These are phyloP conservation scores for Skeletonema tropicum DNA, from an alignment of 108 stramenopile genomes.

Conservation along the genomic window DNA sequence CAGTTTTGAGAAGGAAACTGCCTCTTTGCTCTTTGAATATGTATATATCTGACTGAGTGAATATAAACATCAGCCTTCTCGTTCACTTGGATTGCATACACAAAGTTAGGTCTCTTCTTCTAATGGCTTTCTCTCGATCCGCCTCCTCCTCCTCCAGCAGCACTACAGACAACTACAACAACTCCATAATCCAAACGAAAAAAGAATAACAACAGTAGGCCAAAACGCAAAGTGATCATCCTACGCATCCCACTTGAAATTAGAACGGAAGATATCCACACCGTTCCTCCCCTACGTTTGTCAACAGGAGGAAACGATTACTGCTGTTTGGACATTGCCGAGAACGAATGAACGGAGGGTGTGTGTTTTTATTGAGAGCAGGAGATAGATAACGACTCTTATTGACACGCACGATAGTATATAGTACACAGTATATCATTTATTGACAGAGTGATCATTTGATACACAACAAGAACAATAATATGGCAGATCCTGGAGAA, in stretches of 20 bases:
- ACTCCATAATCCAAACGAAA: neutral
- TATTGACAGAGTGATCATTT: no score
- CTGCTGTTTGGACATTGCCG: neutral
- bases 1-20: no score
- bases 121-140: neutral
- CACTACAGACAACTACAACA: neutral
- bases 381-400: neutral
- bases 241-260: neutral
- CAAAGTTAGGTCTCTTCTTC: neutral
- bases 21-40: no score
- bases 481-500: slow-evolving; percentile 8
- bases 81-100: no score
- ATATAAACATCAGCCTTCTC: no score
- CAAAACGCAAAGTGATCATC: neutral
- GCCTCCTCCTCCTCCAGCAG: neutral
- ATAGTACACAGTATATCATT: no score
- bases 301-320: neutral
- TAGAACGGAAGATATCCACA: neutral
- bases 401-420: no score
- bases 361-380: neutral
- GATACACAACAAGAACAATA: neutral
- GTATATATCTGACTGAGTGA: no score
- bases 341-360: neutral
- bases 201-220: neutral
- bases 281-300: neutral